Conservation (phyloP, 139 green algal species). For the Edaphochlamys debaryana region DNA sequence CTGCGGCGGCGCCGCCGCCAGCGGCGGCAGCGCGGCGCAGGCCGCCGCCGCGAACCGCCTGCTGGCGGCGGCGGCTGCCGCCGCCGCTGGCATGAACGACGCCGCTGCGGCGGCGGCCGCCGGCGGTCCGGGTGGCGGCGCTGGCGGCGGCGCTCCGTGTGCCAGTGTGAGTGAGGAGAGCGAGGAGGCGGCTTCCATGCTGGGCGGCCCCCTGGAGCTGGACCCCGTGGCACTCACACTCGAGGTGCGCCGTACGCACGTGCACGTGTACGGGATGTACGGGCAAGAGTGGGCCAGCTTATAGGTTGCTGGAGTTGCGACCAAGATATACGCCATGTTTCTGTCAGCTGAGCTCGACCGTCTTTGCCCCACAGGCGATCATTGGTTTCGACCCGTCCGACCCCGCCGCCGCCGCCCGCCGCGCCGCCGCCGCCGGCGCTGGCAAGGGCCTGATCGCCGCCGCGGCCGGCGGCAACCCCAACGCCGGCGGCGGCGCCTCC, state of each 20-base stretch:
- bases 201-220: constrained; percentile 8
- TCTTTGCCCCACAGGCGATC: constrained; percentile 27
- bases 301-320: too few species aligned
- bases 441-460: constrained; percentile 33
- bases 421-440: not conserved
- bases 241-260: too few species aligned
- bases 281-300: too few species aligned
- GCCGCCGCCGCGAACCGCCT: not conserved
- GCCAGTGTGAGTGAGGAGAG: constrained; percentile 38
- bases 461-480: constrained; percentile 17
- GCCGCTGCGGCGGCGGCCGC: not conserved
- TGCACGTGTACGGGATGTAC: too few species aligned
- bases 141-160: not conserved
- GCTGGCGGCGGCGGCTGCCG: not conserved
- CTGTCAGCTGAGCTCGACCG: too few species aligned
- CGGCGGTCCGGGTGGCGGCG: not conserved
- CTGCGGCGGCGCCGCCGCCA: not conserved
- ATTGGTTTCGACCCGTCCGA: constrained; percentile 35
- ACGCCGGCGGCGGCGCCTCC: not conserved
- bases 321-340: too few species aligned
- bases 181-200: constrained; percentile 23
- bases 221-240: constrained; percentile 34
- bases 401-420: not conserved
- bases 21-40: not conserved
- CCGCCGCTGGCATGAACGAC: too few species aligned